Conservation (phyloP, 2,329 filamentous ascomycete genomes). For the Trichoderma cornu-damae region DNA sequence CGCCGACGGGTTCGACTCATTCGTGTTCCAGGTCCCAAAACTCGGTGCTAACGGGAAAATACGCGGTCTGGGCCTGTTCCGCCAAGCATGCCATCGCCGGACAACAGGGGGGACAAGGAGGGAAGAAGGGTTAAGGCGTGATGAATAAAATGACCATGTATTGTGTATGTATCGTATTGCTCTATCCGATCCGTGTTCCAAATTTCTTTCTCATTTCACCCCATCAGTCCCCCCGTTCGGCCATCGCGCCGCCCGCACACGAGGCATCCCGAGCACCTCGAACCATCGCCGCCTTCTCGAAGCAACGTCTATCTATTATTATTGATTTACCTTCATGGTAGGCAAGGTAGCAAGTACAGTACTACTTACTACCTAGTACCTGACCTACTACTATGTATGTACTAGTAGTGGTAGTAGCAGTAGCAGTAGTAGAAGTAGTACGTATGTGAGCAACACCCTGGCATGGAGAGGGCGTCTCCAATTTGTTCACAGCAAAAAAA, state of each 20-base stretch:
- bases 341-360: no score
- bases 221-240: not conserved
- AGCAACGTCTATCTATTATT: slow-evolving; percentile 2
- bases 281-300: not conserved
- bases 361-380: no score
- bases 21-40: not conserved
- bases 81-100: not conserved
- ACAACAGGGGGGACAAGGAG: not conserved
- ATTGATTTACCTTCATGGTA: no score
- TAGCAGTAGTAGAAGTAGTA: slow-evolving; percentile 2
- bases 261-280: not conserved
- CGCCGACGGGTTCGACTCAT: not conserved
- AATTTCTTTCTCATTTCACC: not conserved
- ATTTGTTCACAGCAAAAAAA: slow-evolving; percentile 6
- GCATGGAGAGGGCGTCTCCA: slow-evolving; percentile 8
- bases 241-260: not conserved
- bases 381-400: no score
- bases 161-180: no score
- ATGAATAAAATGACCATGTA: no score
- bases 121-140: no score
- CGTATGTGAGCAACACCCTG: not conserved
- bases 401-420: no score
- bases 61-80: not conserved
- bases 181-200: not conserved
- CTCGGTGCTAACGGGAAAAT: not conserved